phyloP scores from a whole-genome alignment of 768 basidiomycete species.

The Aureoboletus auriporus region DNA sequence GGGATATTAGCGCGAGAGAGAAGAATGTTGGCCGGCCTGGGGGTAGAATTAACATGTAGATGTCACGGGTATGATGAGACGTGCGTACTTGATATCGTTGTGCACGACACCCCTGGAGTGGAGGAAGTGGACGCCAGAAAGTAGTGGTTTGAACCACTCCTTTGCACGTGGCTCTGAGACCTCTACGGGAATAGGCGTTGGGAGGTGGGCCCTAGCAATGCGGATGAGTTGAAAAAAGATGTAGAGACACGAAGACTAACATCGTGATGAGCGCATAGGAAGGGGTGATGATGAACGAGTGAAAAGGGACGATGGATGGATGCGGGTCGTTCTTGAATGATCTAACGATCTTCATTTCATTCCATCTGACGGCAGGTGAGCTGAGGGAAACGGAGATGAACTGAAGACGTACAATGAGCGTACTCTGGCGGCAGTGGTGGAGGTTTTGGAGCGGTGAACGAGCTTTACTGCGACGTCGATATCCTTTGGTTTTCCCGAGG shows the following conservation, averaged over 20 bases:
- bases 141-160: conserved; percentile 77
- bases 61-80: not conserved
- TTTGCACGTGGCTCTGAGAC: conserved; percentile 75
- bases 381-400: not conserved
- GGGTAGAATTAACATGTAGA: too few relatives aligned
- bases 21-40: conserved; percentile 89
- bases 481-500: conserved; percentile 38
- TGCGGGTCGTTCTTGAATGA: conserved; percentile 81
- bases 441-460: conserved; percentile 77
- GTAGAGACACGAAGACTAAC: conserved; percentile 43
- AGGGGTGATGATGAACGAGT: conserved; percentile 90
- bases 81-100: conserved; percentile 86
- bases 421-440: conserved; percentile 86
- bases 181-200: conserved; percentile 83
- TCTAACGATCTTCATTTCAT: conserved; percentile 95
- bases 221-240: conserved; percentile 5
- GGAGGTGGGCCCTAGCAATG: conserved; percentile 72
- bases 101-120: conserved; percentile 83
- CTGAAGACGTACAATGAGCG: conserved; percentile 64
- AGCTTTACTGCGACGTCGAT: conserved; percentile 86
- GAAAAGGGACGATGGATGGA: conserved; percentile 89
- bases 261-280: conserved; percentile 90
- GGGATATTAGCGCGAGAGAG: conserved; percentile 74
- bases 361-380: conserved; percentile 61
- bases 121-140: conserved; percentile 80